Evolutionary conservation across 2,329 filamentous ascomycete species (phyloP), one percentile per base, ranked within the genome.

Genomic region (Colletotrichum gigasporum): DNA sequence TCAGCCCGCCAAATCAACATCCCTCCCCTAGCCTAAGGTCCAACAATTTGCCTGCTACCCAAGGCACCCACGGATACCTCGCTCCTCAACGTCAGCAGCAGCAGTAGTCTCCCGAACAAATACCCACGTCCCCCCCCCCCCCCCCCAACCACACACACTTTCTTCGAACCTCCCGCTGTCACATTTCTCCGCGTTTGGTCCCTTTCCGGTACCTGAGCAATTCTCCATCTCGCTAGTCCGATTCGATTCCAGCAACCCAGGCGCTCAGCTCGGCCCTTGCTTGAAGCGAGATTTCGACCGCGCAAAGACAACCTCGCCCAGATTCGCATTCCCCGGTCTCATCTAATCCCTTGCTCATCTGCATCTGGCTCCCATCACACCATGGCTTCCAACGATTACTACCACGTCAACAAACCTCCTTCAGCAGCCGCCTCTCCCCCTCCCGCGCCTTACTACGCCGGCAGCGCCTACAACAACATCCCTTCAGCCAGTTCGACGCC

Each of bases 311-410:
- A 50, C 34, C 20, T 45, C 42, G 57, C 57, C 53, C 54, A 48
- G 32, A 53, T 63, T 51, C 44, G 42, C 63, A 45, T 48, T 60
- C 58, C 39, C 22, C 37, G 35, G 47, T 18, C 61, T 37, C 12
- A 42, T 26, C 41, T 48, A 34, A 51, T 58, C 48, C 60, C 35
- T 37, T 63, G 34, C 44, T 37, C 22, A 24, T 48, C 24, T 37
- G 34, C 20, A 12, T 28, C 37, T 30, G 24, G 50, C 35, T 53
- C 32, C n/a, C 45, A 44, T 32, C 66, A 57, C 64, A 81, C 55
- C 70, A 90, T 90, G 88, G 84, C 87, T 44, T 82, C 86, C 68
- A 85, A 89, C 79, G 86, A 91, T 71, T 92, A 92, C 78, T 91
- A 91, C 69, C 69, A 77, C 63, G 72, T 71, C 78, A 81, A 83